Percentiles rank a stretch among this genome's conserved stretches.
Evolutionary conservation across 352 stramenopile species (phyloP).

Genomic region (Phytophthora podocarpi): DNA sequence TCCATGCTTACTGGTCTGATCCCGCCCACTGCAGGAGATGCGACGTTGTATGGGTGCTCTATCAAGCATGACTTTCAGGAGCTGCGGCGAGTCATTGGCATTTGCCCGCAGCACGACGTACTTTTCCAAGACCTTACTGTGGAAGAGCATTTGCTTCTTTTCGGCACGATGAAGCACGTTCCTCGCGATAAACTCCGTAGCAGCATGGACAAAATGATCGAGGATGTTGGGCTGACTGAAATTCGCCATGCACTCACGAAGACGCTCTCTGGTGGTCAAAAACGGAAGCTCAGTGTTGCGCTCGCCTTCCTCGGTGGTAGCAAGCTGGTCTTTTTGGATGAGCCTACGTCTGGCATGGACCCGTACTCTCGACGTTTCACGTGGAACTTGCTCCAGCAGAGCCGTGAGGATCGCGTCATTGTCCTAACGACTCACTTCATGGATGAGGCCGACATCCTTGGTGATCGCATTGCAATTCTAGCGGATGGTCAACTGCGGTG

Average conservation of each 20-base stretch:
- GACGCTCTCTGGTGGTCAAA: constrained; percentile 92
- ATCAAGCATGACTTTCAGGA: constrained; percentile 80
- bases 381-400: constrained; percentile 92
- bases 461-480: constrained; percentile 93
- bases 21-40: constrained; percentile 63
- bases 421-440: constrained; percentile 89
- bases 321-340: constrained; percentile 91
- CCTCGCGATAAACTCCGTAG: constrained; percentile 48
- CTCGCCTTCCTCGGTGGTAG: constrained; percentile 95
- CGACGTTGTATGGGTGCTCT: constrained; percentile 72
- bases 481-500: constrained; percentile 90
- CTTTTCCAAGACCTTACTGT: constrained; percentile 95
- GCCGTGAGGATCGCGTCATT: constrained; percentile 87
- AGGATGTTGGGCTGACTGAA: constrained; percentile 90
- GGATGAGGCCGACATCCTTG: constrained; percentile 69
- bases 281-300: constrained; percentile 95
- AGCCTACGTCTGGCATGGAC: constrained; percentile 96
- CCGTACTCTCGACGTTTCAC: constrained; percentile 94
- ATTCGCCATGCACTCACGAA: constrained; percentile 72
- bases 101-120: constrained; percentile 98
- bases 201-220: constrained; percentile 57
- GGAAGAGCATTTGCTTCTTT: constrained; percentile 94
- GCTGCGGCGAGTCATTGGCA: constrained; percentile 92
- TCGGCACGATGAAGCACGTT: constrained; percentile 91
- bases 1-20: constrained; percentile 93